These are phyloP conservation scores for Solanum virginianum DNA, from an alignment of 257 asterid species.

Conservation along the genomic window DNA sequence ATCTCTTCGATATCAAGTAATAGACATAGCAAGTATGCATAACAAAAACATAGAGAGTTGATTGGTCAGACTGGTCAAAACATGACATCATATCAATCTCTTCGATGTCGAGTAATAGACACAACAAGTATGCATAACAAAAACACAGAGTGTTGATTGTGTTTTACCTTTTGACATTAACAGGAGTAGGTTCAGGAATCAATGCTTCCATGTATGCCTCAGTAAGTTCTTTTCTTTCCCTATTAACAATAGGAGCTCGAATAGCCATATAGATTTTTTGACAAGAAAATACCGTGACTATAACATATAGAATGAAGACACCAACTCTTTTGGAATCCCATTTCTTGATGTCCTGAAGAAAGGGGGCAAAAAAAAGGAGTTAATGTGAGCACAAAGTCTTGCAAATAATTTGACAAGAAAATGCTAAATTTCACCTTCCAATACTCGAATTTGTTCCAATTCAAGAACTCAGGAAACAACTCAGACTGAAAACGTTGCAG, in stretches of 20 bases:
- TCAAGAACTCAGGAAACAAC: conserved; percentile 45
- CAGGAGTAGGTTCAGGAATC: conserved; percentile 88
- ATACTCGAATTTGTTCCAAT: conserved; percentile 77
- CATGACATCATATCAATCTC: not conserved
- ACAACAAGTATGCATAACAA: not conserved
- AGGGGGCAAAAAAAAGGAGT: not conserved
- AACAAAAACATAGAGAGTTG: not conserved
- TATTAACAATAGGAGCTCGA: conserved; percentile 66
- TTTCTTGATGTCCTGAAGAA: conserved; percentile 55
- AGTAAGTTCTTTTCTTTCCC: conserved; percentile 58
- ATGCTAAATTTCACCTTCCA: conserved; percentile 61
- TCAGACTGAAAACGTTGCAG: conserved; percentile 38
- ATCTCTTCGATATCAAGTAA: not conserved
- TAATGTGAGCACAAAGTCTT: not conserved
- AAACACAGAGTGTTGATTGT: not conserved
- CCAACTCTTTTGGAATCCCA: conserved; percentile 80
- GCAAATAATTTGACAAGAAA: not conserved
- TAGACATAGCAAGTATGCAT: not conserved
- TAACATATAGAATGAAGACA: conserved; percentile 48
- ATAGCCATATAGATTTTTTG: conserved; percentile 45
- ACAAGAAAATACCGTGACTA: conserved; percentile 40
- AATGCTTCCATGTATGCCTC: conserved; percentile 96
- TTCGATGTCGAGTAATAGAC: not conserved
- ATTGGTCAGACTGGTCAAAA: not conserved
- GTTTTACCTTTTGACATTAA: conserved; percentile 57